A percentile compares a stretch with the other conserved stretches of the same genome.
Conservation (phyloP, 805 yeast species). For the Ogataea parapolymorpha region DNA sequence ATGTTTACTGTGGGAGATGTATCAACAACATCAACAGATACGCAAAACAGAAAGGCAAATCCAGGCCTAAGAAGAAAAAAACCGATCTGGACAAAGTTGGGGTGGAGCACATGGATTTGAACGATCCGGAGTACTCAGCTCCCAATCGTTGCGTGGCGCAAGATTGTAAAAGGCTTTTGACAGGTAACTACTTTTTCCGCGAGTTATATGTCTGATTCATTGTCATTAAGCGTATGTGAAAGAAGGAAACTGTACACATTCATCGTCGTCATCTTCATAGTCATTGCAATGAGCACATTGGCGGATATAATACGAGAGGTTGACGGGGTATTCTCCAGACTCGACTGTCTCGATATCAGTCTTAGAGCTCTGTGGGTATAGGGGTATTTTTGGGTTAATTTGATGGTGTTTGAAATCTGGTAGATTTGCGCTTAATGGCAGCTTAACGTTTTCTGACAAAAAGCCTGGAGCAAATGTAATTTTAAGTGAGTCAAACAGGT, state of each 20-base stretch:
- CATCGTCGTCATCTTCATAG: slow-evolving; percentile 6
- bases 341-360: slow-evolving; percentile 19
- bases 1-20: slow-evolving; percentile 83
- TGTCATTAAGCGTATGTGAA: slow-evolving; percentile 14
- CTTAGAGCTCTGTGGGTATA: slow-evolving; percentile 14
- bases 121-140: slow-evolving; percentile 45
- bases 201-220: slow-evolving; percentile 46
- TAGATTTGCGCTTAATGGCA: slow-evolving; percentile 18
- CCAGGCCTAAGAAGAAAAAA: slow-evolving; percentile 24
- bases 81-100: slow-evolving; percentile 15
- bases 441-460: slow-evolving; percentile 18
- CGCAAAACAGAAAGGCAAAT: slow-evolving; percentile 15
- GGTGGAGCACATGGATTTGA: slow-evolving; percentile 27
- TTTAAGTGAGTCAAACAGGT: slow-evolving; percentile 31
- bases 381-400: slow-evolving; percentile 21
- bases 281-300: slow-evolving; percentile 22
- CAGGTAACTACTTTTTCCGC: slow-evolving; percentile 47
- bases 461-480: slow-evolving; percentile 27
- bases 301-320: slow-evolving; percentile 21
- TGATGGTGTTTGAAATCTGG: slow-evolving; percentile 15
- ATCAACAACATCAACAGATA: slow-evolving; percentile 57
- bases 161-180: slow-evolving; percentile 44
- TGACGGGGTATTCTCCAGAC: slow-evolving; percentile 24
- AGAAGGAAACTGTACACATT: slow-evolving; percentile 7
- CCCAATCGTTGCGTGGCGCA: slow-evolving; percentile 58